Base-by-base conservation (phyloP, 352 stramenopile species). In the Pythium phragmiticola region DNA sequence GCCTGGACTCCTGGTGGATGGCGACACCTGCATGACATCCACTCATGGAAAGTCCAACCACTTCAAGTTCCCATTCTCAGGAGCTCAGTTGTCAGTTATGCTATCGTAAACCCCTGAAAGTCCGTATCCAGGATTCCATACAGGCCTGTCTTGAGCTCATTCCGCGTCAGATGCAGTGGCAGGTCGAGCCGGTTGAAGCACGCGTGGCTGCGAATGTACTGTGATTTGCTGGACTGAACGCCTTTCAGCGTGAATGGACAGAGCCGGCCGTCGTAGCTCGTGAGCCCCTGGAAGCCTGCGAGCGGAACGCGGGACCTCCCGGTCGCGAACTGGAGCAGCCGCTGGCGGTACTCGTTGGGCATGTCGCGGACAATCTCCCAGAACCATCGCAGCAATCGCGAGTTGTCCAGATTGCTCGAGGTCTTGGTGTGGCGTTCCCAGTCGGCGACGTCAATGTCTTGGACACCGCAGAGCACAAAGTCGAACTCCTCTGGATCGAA, bases 401-500 rank as follows among this genome's bases (percentile, higher is more conserved):
- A 57, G 33, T 64, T 73, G 26, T 71, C 60, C 9, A 90, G 53
- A 37, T 90, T 87, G 47, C 71, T 63, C 26, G 75, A 87, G 28
- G 69, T 53, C 11, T 76, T 70, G 1, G 95, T 98, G 64, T 98
- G 70, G 4, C 69, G 63, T 67, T 94, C 84, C 97, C 97, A 99
- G 75, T 99, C 97, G 1, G 90, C 80, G 39, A 99, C 94, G 48
- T 98, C 90, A 61, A 99, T 98, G 72, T 93, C 85, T 13, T 96
- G 92, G 33, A 98, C 82, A 17, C 97, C 97, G 60, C 95, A 99
- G 63, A 99, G 83, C 23, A 99, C 60, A 48, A 99, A 86, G 65
- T 99, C 96, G 7, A 99, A 82, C 74, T 99, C 96, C 76, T 99
- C 95, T 26, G 94, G 96, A 68, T 99, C 97, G 73, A 99, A 99